Evolutionary conservation across 1,139 yeast species (phyloP), one percentile per base, ranked within the genome.

Genomic region (Candida tunisiensis): DNA sequence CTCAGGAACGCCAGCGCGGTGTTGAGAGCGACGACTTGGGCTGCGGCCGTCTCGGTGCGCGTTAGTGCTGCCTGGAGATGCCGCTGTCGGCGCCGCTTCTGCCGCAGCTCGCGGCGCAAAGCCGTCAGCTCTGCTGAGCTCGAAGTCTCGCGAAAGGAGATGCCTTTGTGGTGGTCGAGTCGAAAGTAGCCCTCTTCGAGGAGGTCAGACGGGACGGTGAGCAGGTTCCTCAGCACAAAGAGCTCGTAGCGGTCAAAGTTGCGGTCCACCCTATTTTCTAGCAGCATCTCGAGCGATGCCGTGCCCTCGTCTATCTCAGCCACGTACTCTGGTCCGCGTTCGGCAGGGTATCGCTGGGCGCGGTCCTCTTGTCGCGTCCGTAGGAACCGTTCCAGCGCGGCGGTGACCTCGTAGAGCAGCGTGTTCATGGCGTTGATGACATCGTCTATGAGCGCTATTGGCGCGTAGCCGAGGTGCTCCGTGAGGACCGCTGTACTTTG

Each of bases 221-320:
- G 59, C 13, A 85, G 68, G 46, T 85, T 85, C 41, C 94, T 54
- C 29, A 82, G 53, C 4, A 80, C 68, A 47, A 83, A 85, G 20
- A 83, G 55, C 54, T 85, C 96, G 43, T 80, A 74, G 47, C 74
- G 74, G 50, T 85, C 95, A 47, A 82, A 83, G 44, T 79, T 78
- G 40, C 63, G 63, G 51, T 83, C 94, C n/a, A 83, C 78, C 3
- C 72, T 65, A 33, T 69, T 67, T 42, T 80, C 93, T 31, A 85
- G 46, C 23, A 79, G 51, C 0, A 88, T 71, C 42, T 83, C 95
- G 25, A 85, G 53, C 41, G 75, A 73, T 1, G 80, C 91, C 0
- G 91, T 73, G 0, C 95, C 95, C 12, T 65, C 41, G 33, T 66
- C 69, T 6, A 82, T 72, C 41, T 80, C 93, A 41, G 45, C 29